phyloP scores from a whole-genome alignment of 2,329 filamentous ascomycete genomes.

The Calcarisporium arbuscula region DNA sequence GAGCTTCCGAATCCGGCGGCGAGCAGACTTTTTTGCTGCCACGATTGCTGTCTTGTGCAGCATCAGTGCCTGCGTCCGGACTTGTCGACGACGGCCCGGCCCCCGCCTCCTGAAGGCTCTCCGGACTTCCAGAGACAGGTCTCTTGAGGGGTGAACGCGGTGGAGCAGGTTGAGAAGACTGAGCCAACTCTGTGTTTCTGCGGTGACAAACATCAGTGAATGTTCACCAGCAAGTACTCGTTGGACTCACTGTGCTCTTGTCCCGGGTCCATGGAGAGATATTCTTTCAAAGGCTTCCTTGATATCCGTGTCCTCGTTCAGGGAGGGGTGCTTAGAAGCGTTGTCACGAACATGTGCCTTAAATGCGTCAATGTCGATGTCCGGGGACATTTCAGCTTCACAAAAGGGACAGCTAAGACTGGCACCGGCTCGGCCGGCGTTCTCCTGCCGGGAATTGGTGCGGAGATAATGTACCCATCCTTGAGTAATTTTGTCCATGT shows the following conservation, averaged over 20 bases:
- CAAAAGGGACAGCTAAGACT: slow-evolving; percentile 17
- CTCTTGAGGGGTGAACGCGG: slow-evolving; percentile 9
- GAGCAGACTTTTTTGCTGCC: slow-evolving; percentile 21
- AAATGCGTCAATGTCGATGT: slow-evolving; percentile 19
- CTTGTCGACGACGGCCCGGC: too few species aligned
- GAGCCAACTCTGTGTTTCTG: too few species aligned
- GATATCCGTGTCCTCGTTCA: slow-evolving; percentile 18
- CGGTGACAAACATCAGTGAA: too few species aligned
- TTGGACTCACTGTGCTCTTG: too few species aligned
- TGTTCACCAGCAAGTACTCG: too few species aligned
- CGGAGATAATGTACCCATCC: slow-evolving; percentile 19
- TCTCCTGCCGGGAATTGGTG: slow-evolving; percentile 15
- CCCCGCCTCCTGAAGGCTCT: too few species aligned
- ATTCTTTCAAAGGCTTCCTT: slow-evolving; percentile 17
- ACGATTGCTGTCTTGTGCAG: slow-evolving; percentile 9
- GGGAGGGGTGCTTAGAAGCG: slow-evolving; percentile 11
- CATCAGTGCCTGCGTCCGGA: slow-evolving; percentile 8
- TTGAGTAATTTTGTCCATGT: too few species aligned
- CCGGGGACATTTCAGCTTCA: slow-evolving; percentile 14
- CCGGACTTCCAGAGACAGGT: slow-evolving; percentile 5
- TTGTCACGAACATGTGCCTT: slow-evolving; percentile 16
- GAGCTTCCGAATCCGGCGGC: slow-evolving; percentile 16
- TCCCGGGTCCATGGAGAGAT: slow-evolving; percentile 10
- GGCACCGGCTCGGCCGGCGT: slow-evolving; percentile 8
- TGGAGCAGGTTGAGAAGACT: too few species aligned